A percentile compares a stretch with the other conserved stretches of the same genome.
Evolutionary conservation across 441 rosid species (phyloP).

Genomic region (Rhodomyrtus psidioides): DNA sequence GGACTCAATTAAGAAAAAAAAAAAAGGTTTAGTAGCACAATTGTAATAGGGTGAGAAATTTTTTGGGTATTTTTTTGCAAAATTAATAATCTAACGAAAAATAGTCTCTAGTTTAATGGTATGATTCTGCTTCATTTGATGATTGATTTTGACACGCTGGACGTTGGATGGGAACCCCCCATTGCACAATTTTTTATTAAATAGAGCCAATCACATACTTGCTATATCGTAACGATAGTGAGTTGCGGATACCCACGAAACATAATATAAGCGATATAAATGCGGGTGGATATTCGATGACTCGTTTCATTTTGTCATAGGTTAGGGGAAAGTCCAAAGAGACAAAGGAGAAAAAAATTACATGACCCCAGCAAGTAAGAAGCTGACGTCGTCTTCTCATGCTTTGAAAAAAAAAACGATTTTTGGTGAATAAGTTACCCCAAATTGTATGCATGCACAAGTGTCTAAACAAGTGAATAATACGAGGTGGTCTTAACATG

Average conservation of each 20-base stretch:
- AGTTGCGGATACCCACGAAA: neutral
- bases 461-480: neutral
- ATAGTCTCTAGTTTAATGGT: neutral
- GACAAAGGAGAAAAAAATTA: neutral
- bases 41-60: no score
- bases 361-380: neutral
- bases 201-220: neutral
- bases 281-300: neutral
- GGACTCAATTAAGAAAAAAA: no score
- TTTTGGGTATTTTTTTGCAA: no score
- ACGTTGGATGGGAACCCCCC: neutral
- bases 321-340: neutral
- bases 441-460: rapidly evolving
- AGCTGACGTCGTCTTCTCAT: neutral
- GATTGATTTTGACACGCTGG: neutral
- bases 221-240: neutral
- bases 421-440: neutral
- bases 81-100: no score
- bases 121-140: neutral
- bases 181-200: neutral
- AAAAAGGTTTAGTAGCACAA: no score
- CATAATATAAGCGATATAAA: neutral
- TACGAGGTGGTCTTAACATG: neutral
- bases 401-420: neutral
- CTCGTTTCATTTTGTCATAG: neutral